Evolutionary conservation across 345 rosid genomes (phyloP).

Genomic region (Durio zibethinus): DNA sequence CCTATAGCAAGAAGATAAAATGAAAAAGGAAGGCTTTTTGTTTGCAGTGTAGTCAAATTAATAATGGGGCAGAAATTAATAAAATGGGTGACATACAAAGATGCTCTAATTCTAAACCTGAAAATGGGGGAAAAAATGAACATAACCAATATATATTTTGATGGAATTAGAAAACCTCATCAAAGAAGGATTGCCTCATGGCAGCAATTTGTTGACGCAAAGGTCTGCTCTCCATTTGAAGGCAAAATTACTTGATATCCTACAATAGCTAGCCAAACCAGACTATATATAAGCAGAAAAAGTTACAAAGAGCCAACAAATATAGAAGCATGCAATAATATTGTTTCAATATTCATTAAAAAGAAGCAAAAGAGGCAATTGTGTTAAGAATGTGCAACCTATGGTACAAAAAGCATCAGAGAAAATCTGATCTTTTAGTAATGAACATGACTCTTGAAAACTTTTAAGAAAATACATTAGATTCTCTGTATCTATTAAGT

Average conservation of each 20-base stretch:
- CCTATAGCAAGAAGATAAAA: too few species aligned
- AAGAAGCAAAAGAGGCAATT: neutral
- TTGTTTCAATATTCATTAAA: neutral
- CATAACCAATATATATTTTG: neutral
- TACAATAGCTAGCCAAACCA: neutral
- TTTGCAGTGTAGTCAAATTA: too few species aligned
- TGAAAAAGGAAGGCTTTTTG: too few species aligned
- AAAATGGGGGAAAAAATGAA: neutral
- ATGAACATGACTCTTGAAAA: neutral
- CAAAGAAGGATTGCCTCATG: constrained; percentile 14
- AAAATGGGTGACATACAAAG: neutral
- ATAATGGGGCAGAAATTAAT: neutral
- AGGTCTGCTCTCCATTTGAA: neutral
- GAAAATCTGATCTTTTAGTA: neutral
- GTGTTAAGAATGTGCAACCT: neutral
- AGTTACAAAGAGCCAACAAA: too few species aligned
- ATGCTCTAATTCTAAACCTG: neutral
- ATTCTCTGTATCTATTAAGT: neutral
- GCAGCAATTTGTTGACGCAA: neutral
- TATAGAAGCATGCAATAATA: too few species aligned
- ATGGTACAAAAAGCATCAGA: neutral
- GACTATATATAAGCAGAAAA: neutral
- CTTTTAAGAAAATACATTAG: neutral
- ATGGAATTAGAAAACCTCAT: neutral
- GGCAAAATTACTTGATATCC: neutral